Base-by-base conservation (phyloP, 768 basidiomycete genomes). In the Suillus decipiens region DNA sequence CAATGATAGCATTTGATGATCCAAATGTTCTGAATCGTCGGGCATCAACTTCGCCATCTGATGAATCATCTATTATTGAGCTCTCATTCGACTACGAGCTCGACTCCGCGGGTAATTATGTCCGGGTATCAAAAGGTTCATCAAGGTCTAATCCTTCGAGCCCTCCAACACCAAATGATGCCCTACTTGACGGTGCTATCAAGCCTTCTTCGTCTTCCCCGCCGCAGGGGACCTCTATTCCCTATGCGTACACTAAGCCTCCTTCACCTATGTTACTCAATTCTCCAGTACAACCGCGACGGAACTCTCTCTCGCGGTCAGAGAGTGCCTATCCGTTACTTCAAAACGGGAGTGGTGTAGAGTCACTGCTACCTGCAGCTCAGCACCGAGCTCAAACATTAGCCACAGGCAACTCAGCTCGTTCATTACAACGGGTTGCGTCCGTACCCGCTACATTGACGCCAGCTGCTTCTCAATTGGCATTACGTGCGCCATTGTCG, bases 371-470 rank as follows among this genome's bases (percentile, higher is more conserved):
- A 31, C 74, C 65, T 69, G 75, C 63, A 66, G 71, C 53, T 61
- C 78, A 48, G 65, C 72, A 69, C 63, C 77, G 61, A 67, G 69
- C 62, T 65, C 78, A 70, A 68, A 69, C 66, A 50, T 42, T 55
- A 39, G 51, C 70, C 17, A 69, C 69, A 33, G 58, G 65, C 60
- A 64, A 17, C 12, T 61, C 74, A 7, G 69, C 77, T 11, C 82
- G 90, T 57, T 84, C 85, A 7, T 87, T 92, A 69, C 83, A 86
- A 65, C 88, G 91, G 65, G 82, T 86, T 43, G 80, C 83, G 2
- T 93, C 90, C 11, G 87, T 84, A 34, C 85, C 89, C 11, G 77
- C 81, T 59, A 69, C 70, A 42, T 69, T 69, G 54, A 78, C 72
- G 3, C 75, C 69, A 17, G 75, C 68, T 12, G 64, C 75, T 2